Evolutionary conservation across 1,284 basidiomycete genomes (phyloP), one percentile per base, ranked within the genome.

Genomic region (Rhodotorula sp.): DNA sequence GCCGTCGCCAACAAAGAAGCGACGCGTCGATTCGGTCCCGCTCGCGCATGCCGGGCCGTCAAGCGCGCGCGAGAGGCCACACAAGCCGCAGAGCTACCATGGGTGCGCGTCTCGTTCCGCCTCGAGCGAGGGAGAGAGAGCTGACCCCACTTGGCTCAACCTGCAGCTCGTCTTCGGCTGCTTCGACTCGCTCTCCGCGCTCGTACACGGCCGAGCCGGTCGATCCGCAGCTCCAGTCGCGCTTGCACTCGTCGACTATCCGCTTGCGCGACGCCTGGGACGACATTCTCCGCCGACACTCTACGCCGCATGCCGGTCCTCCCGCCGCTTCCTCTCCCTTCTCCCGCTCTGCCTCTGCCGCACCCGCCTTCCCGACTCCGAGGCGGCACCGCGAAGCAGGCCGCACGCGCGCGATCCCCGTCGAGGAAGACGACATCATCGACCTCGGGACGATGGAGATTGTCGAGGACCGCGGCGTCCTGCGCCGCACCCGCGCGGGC

Each of bases 361-460:
- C 27, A 8, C 46, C 25, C 7, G 44, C n/a, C 14, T 10, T 27
- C 2, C 8, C 54, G 2, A 4, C 52, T 0, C 17, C 52, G 2
- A 13, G 27, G 9, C 19, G 25, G 44, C 41, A 41, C 21, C 41
- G 25, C n/a, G 58, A 53, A 0, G 50, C 62, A 7, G 71, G 71
- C 2, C 42, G 54, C n/a, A 73, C 65, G n/a, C 57, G 71, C 25
- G 71, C 71, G 23, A 60, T 73, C 41, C 68, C 68, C 10, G 52
- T 70, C 34, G 72, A 70, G 17, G 65, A 70, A 44, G 72, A 73
- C 66, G 72, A 73, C 66, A 73, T 73, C 27, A 73, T 73, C 68
- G 66, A 73, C 46, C 57, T 73, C 7, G 10, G 23, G 10, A 56
- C 50, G n/a, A 41, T 73, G 27, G 62, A 59, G n/a, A 66, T 73